A percentile compares a stretch with the other conserved stretches of the same genome.
phyloP scores from a whole-genome alignment of 345 rosid genomes.

The Cardamine occulta region DNA sequence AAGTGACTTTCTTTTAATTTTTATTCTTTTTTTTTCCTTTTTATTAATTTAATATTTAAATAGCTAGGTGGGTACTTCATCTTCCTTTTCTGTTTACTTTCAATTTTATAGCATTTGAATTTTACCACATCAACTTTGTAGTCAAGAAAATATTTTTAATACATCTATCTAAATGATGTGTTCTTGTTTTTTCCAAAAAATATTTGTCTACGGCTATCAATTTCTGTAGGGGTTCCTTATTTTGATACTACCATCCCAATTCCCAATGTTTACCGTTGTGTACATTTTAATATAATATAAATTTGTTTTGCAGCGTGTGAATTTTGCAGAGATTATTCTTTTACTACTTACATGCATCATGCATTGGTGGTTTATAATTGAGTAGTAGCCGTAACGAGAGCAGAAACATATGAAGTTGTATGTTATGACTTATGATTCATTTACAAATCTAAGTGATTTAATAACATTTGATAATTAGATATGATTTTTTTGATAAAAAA shows the following conservation, averaged over 20 bases:
- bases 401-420: background rate
- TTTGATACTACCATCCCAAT: background rate
- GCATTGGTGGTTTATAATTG: background rate
- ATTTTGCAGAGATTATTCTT: background rate
- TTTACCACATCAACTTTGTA: constrained; percentile 2
- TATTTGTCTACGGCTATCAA: constrained; percentile 14
- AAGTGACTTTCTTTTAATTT: constrained; percentile 35
- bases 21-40: background rate
- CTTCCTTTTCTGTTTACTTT: background rate
- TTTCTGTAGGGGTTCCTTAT: background rate
- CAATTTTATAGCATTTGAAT: constrained; percentile 5
- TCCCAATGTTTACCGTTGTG: constrained; percentile 33
- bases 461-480: background rate
- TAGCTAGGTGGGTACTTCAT: constrained; percentile 30
- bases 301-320: background rate
- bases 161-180: constrained; percentile 31
- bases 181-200: background rate
- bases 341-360: background rate
- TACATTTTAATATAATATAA: background rate
- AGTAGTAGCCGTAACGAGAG: background rate
- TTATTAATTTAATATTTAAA: background rate
- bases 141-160: constrained; percentile 17
- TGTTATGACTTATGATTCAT: background rate
- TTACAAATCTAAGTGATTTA: background rate
- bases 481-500: too few relatives aligned